Base-by-base conservation (phyloP, 345 rosid species). In the Citrus sinensis region DNA sequence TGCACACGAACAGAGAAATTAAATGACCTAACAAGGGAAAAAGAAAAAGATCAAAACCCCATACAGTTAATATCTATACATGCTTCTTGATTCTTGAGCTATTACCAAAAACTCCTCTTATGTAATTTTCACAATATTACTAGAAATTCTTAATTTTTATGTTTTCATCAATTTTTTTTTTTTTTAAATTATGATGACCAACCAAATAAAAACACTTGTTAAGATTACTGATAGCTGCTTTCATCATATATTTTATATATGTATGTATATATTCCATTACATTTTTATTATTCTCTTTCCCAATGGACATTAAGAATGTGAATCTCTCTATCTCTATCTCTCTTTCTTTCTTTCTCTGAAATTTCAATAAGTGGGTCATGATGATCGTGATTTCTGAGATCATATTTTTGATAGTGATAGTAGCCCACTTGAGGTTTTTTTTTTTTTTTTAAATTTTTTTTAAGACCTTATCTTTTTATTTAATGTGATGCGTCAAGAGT, bases 401-500 rank as follows among this genome's bases (percentile, higher is more conserved):
- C 66, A 60, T 58, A 34, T 10, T 63, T 32, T 37, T 63, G 76
- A 80, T 29, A 67, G 77, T 71, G 80, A 80, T 65, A 80, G 80
- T 55, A 76, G 39, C 40, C 77, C 24, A 63, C 10, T 9, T 17
- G 39, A 32, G 67, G 7, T 2, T 25, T 39, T n/a, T 39, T n/a
- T 55, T 11, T 7, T 9, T 37, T 25, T 9, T 37, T 39, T 25
- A 24, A 24, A 24, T 24, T 24, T 24, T 24, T 17, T 55, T 20
- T 8, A 39, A 22, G 19, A 4, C 7, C 17, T 22, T 8, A 10
- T 63, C 35, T 17, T 63, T 30, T 29, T 19, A 25, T 29, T 67
- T 37, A 22, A 42, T 8, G 5, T 4, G 2, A 67, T 7, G 6
- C 25, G 56, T 32, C 42, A 55, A 58, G 27, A n/a, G 17, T 32